Base-by-base conservation (phyloP, 1,139 yeast species). In the Dujonia santamariae region DNA sequence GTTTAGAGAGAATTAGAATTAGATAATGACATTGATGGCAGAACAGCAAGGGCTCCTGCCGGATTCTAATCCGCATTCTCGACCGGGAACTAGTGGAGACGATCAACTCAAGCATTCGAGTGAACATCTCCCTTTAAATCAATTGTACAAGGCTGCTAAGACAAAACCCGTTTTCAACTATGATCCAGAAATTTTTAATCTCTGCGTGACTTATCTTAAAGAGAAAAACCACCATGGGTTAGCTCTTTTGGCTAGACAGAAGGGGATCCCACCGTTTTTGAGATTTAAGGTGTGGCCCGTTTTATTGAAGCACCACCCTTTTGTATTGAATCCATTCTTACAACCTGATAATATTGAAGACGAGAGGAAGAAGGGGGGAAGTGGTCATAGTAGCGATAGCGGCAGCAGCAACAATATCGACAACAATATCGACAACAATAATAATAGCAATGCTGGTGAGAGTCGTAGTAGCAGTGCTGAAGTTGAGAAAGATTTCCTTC, bases 251-350 rank as follows among this genome's bases (percentile, higher is more conserved):
- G 90, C 96, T 3, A 69, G 96, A 42, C 90, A 84, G 47, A 71
- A 79, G 41, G 97, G 97, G 2, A 67, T 88, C 18, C 97, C 97
- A 1, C 95, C 96, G 1, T 75, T 80, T 41, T 65, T 87, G 37
- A 70, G 97, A 40, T 80, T 77, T 46, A 70, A 75, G 40, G 83
- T 85, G 8, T 90, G 97, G 97, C 96, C 97, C 2, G 62, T 86
- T 7, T 57, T 90, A 34, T 59, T 90, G 41, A 80, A 80, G 45
- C 78, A 79, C 47, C 97, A 90, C 55, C 96, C 97, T 1, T 85
- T 81, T 63, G 96, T 87, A 12, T 59, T 78, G 28, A 69, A 79
- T 36, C 96, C 96, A 0, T 83, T 75, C 43, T 68, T 84, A 28
- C 72, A 75, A 42, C 82, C 87, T 2, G 86, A 81, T 40, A 48